Percentiles rank a stretch among this genome's conserved stretches.
Conservation (phyloP, 495 filamentous ascomycete species). For the Penicillium soppii region DNA sequence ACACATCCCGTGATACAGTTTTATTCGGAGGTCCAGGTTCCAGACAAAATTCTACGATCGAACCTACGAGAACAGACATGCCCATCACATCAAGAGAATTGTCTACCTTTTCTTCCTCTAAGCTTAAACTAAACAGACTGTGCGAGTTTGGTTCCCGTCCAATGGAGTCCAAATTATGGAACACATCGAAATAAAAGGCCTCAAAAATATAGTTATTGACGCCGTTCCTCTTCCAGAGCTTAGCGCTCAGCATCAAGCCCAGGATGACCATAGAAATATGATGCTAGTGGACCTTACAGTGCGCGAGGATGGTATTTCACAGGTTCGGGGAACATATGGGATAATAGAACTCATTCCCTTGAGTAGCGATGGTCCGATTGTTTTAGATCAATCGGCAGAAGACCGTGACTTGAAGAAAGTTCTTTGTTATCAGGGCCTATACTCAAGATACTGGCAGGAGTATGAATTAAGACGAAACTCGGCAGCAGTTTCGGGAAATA, state of each 20-base stretch:
- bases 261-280: background rate
- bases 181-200: background rate
- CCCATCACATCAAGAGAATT: no score
- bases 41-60: no score
- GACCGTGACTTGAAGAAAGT: background rate
- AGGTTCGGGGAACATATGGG: background rate
- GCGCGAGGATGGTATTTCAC: background rate
- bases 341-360: background rate
- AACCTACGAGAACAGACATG: no score
- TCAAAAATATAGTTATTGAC: background rate
- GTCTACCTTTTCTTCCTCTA: no score
- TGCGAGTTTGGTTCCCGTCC: no score
- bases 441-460: background rate
- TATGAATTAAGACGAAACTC: background rate
- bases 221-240: background rate
- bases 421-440: background rate
- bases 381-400: background rate
- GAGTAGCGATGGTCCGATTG: background rate
- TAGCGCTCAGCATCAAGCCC: background rate
- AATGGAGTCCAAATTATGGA: no score
- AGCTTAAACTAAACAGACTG: no score
- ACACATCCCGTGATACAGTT: no score
- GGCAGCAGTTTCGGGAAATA: background rate
- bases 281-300: background rate
- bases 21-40: no score